phyloP scores from a whole-genome alignment of 2,329 filamentous ascomycete genomes.

The Dactylellina haptotyla region DNA sequence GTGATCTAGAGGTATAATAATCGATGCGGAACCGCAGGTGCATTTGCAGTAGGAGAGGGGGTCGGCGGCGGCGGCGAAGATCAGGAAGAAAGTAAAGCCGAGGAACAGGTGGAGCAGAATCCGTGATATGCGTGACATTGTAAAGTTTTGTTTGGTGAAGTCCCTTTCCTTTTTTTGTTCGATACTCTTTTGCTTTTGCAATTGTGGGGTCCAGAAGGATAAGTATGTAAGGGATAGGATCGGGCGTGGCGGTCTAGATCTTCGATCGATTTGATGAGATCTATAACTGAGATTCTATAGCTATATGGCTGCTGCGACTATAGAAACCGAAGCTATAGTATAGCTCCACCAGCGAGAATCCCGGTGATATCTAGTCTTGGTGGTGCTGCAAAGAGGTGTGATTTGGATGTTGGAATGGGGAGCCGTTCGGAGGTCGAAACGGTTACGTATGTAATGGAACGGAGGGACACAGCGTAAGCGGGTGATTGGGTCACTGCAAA shows the following conservation, averaged over 20 bases:
- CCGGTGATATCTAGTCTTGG: no score
- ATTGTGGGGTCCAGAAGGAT: not conserved
- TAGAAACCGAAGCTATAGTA: constrained; percentile 13
- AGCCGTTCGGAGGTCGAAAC: no score
- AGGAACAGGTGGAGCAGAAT: constrained; percentile 51
- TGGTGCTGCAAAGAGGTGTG: no score
- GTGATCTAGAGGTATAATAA: constrained; percentile 72
- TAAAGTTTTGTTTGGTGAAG: constrained; percentile 8
- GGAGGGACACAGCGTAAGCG: no score
- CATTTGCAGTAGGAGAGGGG: constrained; percentile 72
- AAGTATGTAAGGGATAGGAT: constrained; percentile 4
- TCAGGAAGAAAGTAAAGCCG: constrained; percentile 12
- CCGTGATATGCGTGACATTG: constrained; percentile 32
- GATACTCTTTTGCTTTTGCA: not conserved
- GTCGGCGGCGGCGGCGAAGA: constrained; percentile 48
- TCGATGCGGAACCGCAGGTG: constrained; percentile 74
- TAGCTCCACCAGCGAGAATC: not conserved
- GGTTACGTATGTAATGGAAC: no score
- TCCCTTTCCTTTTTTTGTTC: not conserved
- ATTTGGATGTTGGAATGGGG: no score
- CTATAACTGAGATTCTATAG: no score
- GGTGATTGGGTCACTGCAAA: no score
- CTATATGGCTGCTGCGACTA: not conserved
- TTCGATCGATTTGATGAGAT: constrained; percentile 9
- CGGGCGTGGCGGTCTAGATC: constrained; percentile 41